These are phyloP conservation scores for Neodidymelliopsis sp. DNA, from an alignment of 2,329 filamentous ascomycete genomes.

Conservation along the genomic window DNA sequence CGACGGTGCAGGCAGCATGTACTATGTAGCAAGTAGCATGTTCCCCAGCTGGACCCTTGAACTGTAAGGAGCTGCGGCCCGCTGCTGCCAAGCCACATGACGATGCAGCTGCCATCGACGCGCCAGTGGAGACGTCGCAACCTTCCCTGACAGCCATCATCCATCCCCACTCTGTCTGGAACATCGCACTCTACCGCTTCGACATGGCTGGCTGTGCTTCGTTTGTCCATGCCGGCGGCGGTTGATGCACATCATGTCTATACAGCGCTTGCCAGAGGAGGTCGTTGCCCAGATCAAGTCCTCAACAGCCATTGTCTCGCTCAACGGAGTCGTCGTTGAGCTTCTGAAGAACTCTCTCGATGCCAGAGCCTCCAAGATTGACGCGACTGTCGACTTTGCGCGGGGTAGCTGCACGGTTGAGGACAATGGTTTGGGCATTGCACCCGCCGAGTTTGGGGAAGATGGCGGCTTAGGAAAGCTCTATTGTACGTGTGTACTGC, in stretches of 20 bases:
- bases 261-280: conserved; percentile 72
- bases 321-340: conserved; percentile 74
- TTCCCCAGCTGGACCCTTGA: conserved; percentile 26
- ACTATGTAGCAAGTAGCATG: too few relatives aligned
- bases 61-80: conserved; percentile 13
- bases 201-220: conserved; percentile 10
- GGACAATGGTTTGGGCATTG: conserved; percentile 84
- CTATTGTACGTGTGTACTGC: conserved; percentile 64
- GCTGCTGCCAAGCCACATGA: conserved; percentile 18
- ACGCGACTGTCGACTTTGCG: conserved; percentile 74
- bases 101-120: conserved; percentile 8
- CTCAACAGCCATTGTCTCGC: conserved; percentile 77
- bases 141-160: conserved; percentile 4
- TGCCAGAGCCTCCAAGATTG: conserved; percentile 73
- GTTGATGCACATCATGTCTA: conserved; percentile 47
- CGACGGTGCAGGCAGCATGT: too few relatives aligned
- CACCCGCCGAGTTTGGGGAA: conserved; percentile 73
- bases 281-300: conserved; percentile 84
- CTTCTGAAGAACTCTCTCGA: conserved; percentile 87
- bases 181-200: conserved; percentile 3
- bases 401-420: conserved; percentile 81
- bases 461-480: conserved; percentile 75
- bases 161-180: conserved; percentile 9
- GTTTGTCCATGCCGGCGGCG: conserved; percentile 6
- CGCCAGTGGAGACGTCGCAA: conserved; percentile 10